Evolutionary conservation across 352 stramenopile species (phyloP), one percentile per base, ranked within the genome.

Genomic region (Phytophthora pini): DNA sequence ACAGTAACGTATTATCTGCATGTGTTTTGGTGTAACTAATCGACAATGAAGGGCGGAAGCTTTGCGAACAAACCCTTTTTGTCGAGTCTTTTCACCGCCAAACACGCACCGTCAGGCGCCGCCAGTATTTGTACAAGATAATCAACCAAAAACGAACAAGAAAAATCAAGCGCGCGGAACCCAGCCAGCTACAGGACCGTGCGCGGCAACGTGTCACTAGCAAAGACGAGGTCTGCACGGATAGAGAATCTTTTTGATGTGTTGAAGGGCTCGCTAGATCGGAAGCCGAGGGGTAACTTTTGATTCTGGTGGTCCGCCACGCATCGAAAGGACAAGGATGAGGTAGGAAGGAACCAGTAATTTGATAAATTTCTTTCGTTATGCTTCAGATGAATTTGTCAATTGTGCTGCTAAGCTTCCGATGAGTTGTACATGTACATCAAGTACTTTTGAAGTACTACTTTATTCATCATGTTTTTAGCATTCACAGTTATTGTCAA

Each of bases 1-100:
- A 75, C 65, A 78, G 65, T 75, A 78, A 67, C 60, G 70, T 78
- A 78, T 78, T 68, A 75, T 78, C 65, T 78, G 61, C 65, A 78
- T 78, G 59, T 77, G 59, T 59, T 69, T 67, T 69, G 61, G 64
- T 74, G 68, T 75, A 70, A 74, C 49, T 66, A 65, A 63, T 67
- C 57, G 66, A 78, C 61, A 72, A 72, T 70, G 61, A 65, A 71
- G 59, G 61, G 60, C 50, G 51, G 44, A 49, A 61, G 56, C 50
- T 70, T 62, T 62, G 55, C 46, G 51, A 68, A 61, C 46, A 51
- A 57, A 56, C 55, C 46, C 50, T 57, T 52, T 50, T 47, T 67
- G 53, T 72, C 56, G 47, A 70, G 26, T 64, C 15, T 66, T 72
- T 70, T 47, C 38, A 69, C 55, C 61, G 41, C 55, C 43, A 58